These are phyloP conservation scores for Scedosporium boydii DNA, from an alignment of 2,329 filamentous ascomycete species.

Conservation along the genomic window DNA sequence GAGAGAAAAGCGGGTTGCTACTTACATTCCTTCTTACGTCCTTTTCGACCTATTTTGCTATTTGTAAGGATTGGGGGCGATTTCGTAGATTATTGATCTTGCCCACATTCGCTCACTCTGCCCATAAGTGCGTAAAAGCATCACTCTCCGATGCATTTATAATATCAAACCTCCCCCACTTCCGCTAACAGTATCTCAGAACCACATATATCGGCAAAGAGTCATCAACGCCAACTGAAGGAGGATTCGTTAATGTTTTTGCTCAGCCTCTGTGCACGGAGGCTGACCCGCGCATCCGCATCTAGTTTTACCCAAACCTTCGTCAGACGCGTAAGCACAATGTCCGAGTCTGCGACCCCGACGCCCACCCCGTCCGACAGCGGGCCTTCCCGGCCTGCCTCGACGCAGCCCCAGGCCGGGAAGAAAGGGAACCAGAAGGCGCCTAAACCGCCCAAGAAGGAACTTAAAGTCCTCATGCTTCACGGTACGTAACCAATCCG, in stretches of 20 bases:
- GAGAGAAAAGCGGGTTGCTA: no score
- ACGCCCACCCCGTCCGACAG: background rate
- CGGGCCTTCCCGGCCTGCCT: background rate
- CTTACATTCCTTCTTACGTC: background rate
- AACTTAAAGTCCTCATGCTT: constrained; percentile 65
- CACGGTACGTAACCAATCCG: constrained; percentile 53
- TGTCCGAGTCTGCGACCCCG: constrained; percentile 1
- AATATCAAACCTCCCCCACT: no score
- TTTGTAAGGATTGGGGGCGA: background rate
- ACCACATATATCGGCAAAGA: no score
- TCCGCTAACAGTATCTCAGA: no score
- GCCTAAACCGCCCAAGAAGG: constrained; percentile 24
- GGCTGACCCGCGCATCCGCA: background rate
- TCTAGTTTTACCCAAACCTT: background rate
- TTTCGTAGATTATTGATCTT: background rate
- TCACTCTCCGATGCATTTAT: no score
- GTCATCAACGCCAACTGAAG: no score
- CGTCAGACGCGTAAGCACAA: background rate
- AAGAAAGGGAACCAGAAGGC: background rate
- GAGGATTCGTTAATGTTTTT: no score
- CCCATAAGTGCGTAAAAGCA: no score
- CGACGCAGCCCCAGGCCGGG: background rate
- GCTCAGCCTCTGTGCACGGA: background rate
- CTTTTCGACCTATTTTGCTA: background rate
- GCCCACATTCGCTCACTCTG: no score